These are phyloP conservation scores for Gossypium davidsonii DNA, from an alignment of 441 rosid genomes.

Conservation along the genomic window DNA sequence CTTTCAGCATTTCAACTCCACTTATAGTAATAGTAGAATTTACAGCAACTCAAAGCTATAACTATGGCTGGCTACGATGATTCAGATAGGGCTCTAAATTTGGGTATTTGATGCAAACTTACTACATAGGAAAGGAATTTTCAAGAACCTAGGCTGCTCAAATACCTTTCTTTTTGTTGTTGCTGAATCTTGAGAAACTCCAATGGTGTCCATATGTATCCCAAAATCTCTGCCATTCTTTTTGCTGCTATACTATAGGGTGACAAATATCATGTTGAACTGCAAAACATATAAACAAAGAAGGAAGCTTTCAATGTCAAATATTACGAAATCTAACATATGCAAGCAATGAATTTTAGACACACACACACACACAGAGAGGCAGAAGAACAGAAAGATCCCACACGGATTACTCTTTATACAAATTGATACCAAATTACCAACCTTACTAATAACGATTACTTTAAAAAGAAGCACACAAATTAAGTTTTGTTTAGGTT, in stretches of 20 bases:
- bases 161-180: too few relatives aligned
- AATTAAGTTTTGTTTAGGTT: neutral
- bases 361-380: neutral
- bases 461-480: neutral
- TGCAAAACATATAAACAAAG: slow-evolving; percentile 9
- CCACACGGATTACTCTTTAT: neutral
- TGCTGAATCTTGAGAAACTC: slow-evolving; percentile 14
- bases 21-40: neutral
- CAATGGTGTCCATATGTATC: neutral
- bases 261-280: slow-evolving; percentile 11
- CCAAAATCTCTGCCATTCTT: neutral
- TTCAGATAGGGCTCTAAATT: neutral
- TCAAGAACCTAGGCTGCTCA: neutral
- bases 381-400: neutral
- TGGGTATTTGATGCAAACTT: neutral
- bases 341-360: neutral
- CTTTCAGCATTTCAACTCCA: slow-evolving; percentile 1
- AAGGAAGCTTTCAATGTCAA: neutral
- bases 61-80: neutral
- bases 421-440: neutral
- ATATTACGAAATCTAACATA: neutral
- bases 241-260: slow-evolving; percentile 6
- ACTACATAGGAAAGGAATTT: neutral
- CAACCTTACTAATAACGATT: neutral
- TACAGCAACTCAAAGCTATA: neutral